These are phyloP conservation scores for Harringtonia lauricola DNA, from an alignment of 2,329 filamentous ascomycete genomes.

Conservation along the genomic window DNA sequence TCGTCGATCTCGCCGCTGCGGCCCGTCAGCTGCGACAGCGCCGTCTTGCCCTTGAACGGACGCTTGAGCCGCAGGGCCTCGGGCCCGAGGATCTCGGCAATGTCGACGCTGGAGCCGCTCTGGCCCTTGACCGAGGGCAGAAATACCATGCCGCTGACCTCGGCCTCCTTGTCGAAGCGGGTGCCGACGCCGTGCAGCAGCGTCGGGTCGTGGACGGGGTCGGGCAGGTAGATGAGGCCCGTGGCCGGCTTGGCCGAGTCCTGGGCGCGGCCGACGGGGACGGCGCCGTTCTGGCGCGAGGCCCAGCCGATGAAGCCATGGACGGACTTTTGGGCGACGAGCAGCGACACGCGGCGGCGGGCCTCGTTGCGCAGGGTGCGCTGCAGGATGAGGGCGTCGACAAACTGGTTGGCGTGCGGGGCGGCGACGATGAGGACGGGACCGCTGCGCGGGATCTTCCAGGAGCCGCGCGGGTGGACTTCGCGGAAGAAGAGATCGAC, in stretches of 20 bases:
- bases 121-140: constrained; percentile 72
- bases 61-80: constrained; percentile 82
- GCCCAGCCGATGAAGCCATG: constrained; percentile 84
- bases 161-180: constrained; percentile 67
- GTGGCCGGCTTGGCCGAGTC: constrained; percentile 71
- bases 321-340: constrained; percentile 94
- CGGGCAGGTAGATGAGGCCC: constrained; percentile 79
- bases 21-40: constrained; percentile 73
- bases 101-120: constrained; percentile 69
- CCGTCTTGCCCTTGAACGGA: constrained; percentile 66
- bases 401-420: constrained; percentile 97
- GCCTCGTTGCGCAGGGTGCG: constrained; percentile 80
- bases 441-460: constrained; percentile 82
- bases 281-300: constrained; percentile 73
- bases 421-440: constrained; percentile 93
- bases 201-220: constrained; percentile 74
- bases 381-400: constrained; percentile 90
- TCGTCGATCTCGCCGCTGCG: constrained; percentile 53
- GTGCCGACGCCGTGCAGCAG: constrained; percentile 70
- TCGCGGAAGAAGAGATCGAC: constrained; percentile 97
- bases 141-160: constrained; percentile 74
- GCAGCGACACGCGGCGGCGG: constrained; percentile 77
- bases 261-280: constrained; percentile 87
- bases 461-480: constrained; percentile 87
- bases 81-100: constrained; percentile 67